A percentile compares a stretch with the other conserved stretches of the same genome.
Conservation (phyloP, 2,329 filamentous ascomycete species). For the Beauveria sp. region DNA sequence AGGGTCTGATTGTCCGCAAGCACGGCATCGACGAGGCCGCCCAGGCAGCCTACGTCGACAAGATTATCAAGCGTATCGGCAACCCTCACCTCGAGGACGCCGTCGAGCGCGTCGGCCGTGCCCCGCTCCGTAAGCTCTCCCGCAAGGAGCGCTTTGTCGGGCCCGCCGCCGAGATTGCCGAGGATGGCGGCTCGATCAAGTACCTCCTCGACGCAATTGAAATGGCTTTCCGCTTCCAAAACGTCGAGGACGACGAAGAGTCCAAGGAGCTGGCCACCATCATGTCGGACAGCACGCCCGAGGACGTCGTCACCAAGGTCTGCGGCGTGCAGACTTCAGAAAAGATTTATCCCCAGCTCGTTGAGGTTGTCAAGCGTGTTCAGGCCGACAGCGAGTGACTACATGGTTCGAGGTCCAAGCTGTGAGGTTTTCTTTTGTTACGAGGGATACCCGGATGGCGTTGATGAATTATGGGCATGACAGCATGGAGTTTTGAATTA, state of each 20-base stretch:
- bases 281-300: conserved; percentile 64
- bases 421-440: background rate
- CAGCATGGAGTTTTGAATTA: background rate
- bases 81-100: conserved; percentile 90
- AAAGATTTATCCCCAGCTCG: conserved; percentile 68
- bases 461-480: conserved; percentile 1
- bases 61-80: conserved; percentile 86
- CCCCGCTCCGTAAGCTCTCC: conserved; percentile 85
- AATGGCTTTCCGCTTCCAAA: conserved; percentile 92
- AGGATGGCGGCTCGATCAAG: conserved; percentile 64
- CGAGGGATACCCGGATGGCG: conserved; percentile 5
- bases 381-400: conserved; percentile 53
- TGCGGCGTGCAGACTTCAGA: conserved; percentile 72
- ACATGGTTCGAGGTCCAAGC: background rate
- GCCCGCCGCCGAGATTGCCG: conserved; percentile 81
- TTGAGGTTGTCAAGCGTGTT: conserved; percentile 75
- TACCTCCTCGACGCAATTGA: conserved; percentile 77
- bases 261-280: conserved; percentile 78
- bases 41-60: conserved; percentile 81
- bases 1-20: conserved; percentile 77
- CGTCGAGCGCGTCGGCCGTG: conserved; percentile 91
- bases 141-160: conserved; percentile 95
- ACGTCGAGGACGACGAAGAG: conserved; percentile 87
- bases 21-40: conserved; percentile 68
- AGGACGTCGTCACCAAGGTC: conserved; percentile 70